Percentiles rank a stretch among this genome's conserved stretches.
Conservation (phyloP, 1,284 basidiomycete genomes). For the Ustilago loliicola region DNA sequence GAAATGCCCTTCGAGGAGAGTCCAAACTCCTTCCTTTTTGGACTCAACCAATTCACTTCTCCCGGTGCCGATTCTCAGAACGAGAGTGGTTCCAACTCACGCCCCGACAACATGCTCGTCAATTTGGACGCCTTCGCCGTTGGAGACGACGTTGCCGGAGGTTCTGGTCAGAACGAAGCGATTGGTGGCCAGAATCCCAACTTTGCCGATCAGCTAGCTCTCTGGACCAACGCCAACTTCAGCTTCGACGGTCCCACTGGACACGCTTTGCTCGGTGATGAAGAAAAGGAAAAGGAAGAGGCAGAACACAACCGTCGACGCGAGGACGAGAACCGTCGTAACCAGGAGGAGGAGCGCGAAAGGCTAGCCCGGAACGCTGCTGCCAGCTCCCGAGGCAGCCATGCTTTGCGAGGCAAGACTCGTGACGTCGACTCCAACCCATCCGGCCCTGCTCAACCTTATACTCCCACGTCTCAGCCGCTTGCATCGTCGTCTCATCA, state of each 20-base stretch:
- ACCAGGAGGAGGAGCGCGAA: conserved; percentile 57
- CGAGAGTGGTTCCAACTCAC: conserved; percentile 37
- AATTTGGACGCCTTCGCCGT: conserved; percentile 52
- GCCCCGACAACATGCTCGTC: conserved; percentile 54
- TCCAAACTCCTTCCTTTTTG: conserved; percentile 64
- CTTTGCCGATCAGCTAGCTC: conserved; percentile 68
- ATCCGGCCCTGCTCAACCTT: conserved; percentile 25
- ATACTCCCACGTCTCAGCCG: conserved; percentile 33
- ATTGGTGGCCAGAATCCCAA: conserved; percentile 46
- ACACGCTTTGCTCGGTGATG: conserved; percentile 67
- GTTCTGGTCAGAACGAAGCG: conserved; percentile 33
- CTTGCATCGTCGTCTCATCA: conserved; percentile 21
- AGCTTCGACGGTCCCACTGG: conserved; percentile 69
- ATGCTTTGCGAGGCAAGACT: conserved; percentile 51
- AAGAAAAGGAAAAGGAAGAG: conserved; percentile 68
- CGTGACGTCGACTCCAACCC: conserved; percentile 38
- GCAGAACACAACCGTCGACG: conserved; percentile 55
- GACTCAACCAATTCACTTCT: conserved; percentile 63
- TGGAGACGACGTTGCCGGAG: conserved; percentile 40
- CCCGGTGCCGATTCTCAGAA: conserved; percentile 41
- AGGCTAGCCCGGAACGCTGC: conserved; percentile 51
- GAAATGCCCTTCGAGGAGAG: conserved; percentile 57
- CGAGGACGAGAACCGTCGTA: conserved; percentile 55
- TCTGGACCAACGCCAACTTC: conserved; percentile 70
- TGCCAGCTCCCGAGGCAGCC: conserved; percentile 48